phyloP scores from a whole-genome alignment of 352 stramenopile species.

The Globisporangium uncinulatum region DNA sequence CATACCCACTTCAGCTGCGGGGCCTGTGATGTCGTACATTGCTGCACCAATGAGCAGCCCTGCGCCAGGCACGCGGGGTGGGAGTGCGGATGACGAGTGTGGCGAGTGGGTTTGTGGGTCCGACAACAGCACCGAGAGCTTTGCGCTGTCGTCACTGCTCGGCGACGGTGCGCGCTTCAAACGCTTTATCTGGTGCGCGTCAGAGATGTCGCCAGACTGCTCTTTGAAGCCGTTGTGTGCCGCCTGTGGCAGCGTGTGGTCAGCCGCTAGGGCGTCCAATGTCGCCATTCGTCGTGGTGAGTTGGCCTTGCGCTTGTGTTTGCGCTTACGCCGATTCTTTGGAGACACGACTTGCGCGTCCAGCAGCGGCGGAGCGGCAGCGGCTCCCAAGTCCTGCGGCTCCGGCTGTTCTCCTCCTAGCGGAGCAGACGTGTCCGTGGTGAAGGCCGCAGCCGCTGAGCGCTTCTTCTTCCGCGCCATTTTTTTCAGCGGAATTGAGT shows the following conservation, averaged over 20 bases:
- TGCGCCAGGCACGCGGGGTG: slow-evolving; percentile 1
- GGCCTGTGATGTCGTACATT: slow-evolving; percentile 85
- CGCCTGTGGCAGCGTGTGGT: neutral
- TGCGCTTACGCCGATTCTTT: slow-evolving; percentile 2
- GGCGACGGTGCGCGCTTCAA: neutral
- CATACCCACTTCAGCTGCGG: slow-evolving; percentile 80
- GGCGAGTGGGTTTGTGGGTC: neutral
- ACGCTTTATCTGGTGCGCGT: neutral
- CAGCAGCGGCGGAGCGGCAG: neutral
- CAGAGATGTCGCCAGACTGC: neutral
- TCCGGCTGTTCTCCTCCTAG: no score
- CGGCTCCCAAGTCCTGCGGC: neutral
- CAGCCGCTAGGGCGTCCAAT: neutral
- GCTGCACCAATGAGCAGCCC: slow-evolving; percentile 55
- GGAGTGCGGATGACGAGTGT: neutral
- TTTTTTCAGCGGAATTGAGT: no score
- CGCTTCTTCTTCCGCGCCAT: no score
- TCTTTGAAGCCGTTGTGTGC: no score
- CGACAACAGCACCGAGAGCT: slow-evolving; percentile 13
- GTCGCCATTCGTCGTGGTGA: neutral
- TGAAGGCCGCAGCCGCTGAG: no score
- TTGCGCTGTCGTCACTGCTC: slow-evolving; percentile 1
- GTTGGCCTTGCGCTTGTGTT: neutral
- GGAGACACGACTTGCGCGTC: neutral
- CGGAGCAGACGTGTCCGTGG: no score